Evolutionary conservation across 345 rosid genomes (phyloP).

Genomic region (Lepidium africanum): DNA sequence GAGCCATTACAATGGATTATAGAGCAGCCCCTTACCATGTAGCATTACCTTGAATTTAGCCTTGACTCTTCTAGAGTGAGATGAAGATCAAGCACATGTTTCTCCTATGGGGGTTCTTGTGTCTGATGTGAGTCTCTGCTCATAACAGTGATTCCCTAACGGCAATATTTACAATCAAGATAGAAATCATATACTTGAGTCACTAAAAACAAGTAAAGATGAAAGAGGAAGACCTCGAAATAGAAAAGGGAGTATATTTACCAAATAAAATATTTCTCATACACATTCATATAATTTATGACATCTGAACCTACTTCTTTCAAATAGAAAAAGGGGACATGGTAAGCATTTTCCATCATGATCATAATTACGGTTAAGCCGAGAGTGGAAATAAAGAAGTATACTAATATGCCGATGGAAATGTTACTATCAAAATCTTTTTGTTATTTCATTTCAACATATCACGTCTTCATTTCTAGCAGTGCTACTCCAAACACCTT

Average conservation of each 20-base stretch:
- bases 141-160: not conserved
- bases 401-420: not conserved
- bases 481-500: constrained; percentile 24
- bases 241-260: not conserved
- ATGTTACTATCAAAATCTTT: not conserved
- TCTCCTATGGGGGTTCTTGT: not conserved
- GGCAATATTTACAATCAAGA: not conserved
- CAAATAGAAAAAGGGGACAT: not conserved
- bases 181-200: not conserved
- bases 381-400: not conserved
- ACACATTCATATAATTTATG: not conserved
- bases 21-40: not conserved
- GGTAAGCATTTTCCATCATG: not conserved
- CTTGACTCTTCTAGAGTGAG: not conserved
- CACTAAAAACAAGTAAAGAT: not conserved
- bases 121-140: not conserved
- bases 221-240: not conserved
- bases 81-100: not conserved
- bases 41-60: not conserved
- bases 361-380: not conserved
- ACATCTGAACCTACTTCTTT: not conserved
- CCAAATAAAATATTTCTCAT: not conserved
- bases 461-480: constrained; percentile 49
- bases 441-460: constrained; percentile 29
- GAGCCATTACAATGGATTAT: not conserved